Evolutionary conservation across 768 basidiomycete species (phyloP).

Genomic region (Porpolomopsis calyptriformis): DNA sequence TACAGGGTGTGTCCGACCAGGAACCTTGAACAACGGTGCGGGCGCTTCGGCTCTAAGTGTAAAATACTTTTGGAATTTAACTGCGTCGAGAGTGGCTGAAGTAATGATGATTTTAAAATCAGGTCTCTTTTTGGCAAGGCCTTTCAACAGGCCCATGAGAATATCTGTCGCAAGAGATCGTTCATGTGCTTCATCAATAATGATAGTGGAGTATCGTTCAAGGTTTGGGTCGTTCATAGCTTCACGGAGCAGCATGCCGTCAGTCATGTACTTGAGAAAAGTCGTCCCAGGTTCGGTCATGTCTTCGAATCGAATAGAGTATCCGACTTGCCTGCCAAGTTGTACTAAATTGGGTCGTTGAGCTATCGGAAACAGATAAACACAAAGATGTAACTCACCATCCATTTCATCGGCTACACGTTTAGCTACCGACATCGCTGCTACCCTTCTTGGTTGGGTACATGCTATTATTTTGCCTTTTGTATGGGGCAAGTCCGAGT

Average conservation of each 20-base stretch:
- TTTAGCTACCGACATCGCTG: constrained; percentile 96
- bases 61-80: constrained; percentile 97
- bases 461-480: constrained; percentile 90
- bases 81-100: constrained; percentile 94
- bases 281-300: constrained; percentile 85
- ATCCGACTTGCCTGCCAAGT: constrained; percentile 92
- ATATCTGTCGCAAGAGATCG: constrained; percentile 96
- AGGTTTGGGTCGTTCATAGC: constrained; percentile 94
- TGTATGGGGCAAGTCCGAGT: constrained; percentile 84
- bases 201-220: constrained; percentile 89
- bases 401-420: constrained; percentile 99
- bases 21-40: constrained; percentile 82
- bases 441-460: constrained; percentile 92
- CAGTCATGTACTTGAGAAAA: constrained; percentile 99
- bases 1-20: constrained; percentile 89
- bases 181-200: constrained; percentile 98
- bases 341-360: constrained; percentile 44
- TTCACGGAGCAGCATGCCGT: constrained; percentile 97
- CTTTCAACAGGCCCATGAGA: constrained; percentile 92
- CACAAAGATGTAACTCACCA: constrained; percentile 39
- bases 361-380: neutral
- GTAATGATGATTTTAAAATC: constrained; percentile 98
- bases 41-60: constrained; percentile 32
- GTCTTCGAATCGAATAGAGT: constrained; percentile 97
- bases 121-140: constrained; percentile 62